Base-by-base conservation (phyloP, 2,329 filamentous ascomycete species). In the Pseudocercospora eumusae region DNA sequence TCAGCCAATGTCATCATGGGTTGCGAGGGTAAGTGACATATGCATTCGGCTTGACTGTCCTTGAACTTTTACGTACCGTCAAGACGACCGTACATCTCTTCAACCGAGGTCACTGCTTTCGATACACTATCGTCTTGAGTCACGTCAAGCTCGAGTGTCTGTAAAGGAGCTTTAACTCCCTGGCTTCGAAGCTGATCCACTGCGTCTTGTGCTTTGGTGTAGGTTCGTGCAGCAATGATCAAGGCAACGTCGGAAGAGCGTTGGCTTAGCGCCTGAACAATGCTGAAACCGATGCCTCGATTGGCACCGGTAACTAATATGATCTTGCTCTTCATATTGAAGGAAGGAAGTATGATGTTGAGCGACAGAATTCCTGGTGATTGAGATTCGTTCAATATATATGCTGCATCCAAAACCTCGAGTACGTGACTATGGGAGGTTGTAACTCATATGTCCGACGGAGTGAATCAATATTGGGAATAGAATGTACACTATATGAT, bases 221-320 rank as follows among this genome's bases (percentile, higher is more conserved):
- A 3, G 20, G 64, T 54, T 33, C 74, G 70, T 28, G 69, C 70
- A n/a, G 66, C 70, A 4, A 78, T 66, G 20, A 78, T 68, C 25
- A 74, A 73, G 4, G 65, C 70, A 20, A 67, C 60, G 0, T 63
- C 56, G 1, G 69, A 68, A 0, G 72, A 55, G 10, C 70, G 69
- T 21, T 60, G 44, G 2, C 68, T 70, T 4, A 74, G 66, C 2
- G 36, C 36, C 50, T 66, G 62, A 5, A 66, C 59, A 18, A 69
- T 67, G 36, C 57, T 55, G 55, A 66, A 64, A 28, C 68, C 69
- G 40, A 71, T 70, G 45, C 66, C 64, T 47, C 66, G 57, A 54
- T 68, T 68, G 28, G 66, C 63, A 33, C 68, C 67, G 10, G 68
- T 70, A 27, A 68, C 57, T 15, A 69, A 59, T 11, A 69, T 60